Base-by-base conservation (phyloP, 805 yeast species). In the Candida saitoana region DNA sequence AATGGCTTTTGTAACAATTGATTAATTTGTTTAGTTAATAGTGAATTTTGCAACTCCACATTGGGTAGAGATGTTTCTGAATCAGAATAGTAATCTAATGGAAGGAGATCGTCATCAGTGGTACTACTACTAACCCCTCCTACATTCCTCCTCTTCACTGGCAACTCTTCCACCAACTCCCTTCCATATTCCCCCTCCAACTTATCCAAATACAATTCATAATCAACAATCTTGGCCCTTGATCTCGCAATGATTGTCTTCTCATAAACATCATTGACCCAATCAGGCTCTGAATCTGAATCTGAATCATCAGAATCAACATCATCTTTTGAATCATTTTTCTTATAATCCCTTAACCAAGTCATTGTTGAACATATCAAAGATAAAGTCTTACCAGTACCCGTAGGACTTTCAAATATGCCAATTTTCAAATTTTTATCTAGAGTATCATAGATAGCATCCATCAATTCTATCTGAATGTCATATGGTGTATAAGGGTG, bases 321-420 rank as follows among this genome's bases (percentile, higher is more conserved):
- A n/a, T 36, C 31, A 3, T 36, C 15, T 16, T 46, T 49, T 1
- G 44, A 36, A 9, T 47, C 35, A 12, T 42, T 49, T 36, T 40
- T 51, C 45, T 77, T 76, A 48, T 73, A 61, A 16, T 77, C 70
- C 43, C 91, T 60, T 25, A 90, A 66, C 96, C 96, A 90, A 0
- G 90, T 78, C 76, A 90, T 73, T 0, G 91, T 69, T 0, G 95
- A 78, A 56, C 97, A 91, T 3, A 91, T 84, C 36, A 90, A 63
- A 0, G 96, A 87, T 2, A 91, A 65, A 0, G 97, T 89, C 60
- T 90, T 90, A 2, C 98, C 97, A 1, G 90, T 87, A 5, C 98
- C 98, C 0, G 98, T 90, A 0, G 98, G 98, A 43, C 93, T 83
- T 57, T 90, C 97, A 54, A 90, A 82, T 1, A 90, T 69, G 0